Evolutionary conservation across 208 protist species (phyloP), one percentile per base, ranked within the genome.

Genomic region (Trypanosoma rangeli): DNA sequence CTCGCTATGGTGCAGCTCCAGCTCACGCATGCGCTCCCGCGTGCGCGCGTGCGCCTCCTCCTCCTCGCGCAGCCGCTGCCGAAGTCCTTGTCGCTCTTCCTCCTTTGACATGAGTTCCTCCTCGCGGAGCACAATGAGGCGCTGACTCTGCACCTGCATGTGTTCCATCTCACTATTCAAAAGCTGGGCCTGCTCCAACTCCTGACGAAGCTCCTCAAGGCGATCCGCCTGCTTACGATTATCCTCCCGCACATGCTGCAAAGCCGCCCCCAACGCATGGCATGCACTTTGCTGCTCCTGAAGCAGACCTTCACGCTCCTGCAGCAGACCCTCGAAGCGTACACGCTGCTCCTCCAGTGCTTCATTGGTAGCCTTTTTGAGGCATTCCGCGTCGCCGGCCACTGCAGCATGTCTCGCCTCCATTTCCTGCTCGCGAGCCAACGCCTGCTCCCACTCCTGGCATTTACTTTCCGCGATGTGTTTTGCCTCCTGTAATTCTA

Each of bases 51-150:
- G 67, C 46, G 71, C 69, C 61, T 80, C 78, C 52, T 85, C 80
- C 26, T 82, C 70, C 63, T 83, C 73, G 16, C 64, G 76, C 28
- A 82, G 54, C 70, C 62, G 13, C 48, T 52, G 62, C 4, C 70
- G 62, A 24, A 86, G 69, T 46, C 26, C 62, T 67, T 81, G 78
- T 13, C 74, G 74, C 24, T 83, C 77, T 24, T 69, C 69, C 54
- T 81, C 74, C 50, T 64, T 44, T 28, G 73, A 61, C 26, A 73
- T 35, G 37, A 79, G 33, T 53, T 71, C 76, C 33, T 77, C 76
- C 58, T 85, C 78, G 8, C 72, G 61, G 8, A 61, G 64, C 1
- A 62, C 49, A 56, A 81, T 76, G 10, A 66, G 54, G 24, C 69
- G 78, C 20, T 79, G 64, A 26, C 61, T 78, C 58, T 71, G 74